These are phyloP conservation scores for Agrocybe praecox DNA, from an alignment of 768 basidiomycete species.

Conservation along the genomic window DNA sequence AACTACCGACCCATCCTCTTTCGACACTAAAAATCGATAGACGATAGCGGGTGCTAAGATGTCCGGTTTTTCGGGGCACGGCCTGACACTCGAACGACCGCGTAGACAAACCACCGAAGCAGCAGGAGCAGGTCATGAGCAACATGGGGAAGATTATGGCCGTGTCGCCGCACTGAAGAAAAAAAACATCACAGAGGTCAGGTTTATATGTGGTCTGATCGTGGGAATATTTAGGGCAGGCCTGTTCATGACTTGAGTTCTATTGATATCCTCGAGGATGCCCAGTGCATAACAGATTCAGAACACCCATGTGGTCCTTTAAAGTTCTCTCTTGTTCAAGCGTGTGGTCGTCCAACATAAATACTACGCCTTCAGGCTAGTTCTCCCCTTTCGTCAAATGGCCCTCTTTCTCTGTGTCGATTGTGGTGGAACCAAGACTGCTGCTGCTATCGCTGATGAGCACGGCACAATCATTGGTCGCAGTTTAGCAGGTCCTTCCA, in stretches of 20 bases:
- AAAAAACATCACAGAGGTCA: conserved; percentile 13
- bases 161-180: conserved; percentile 81
- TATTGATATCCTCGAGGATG: neutral
- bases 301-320: conserved; percentile 8
- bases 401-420: conserved; percentile 80
- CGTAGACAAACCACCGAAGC: conserved; percentile 43
- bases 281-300: neutral
- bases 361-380: conserved; percentile 1
- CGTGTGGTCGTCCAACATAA: conserved; percentile 12
- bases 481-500: conserved; percentile 77
- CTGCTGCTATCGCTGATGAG: conserved; percentile 64
- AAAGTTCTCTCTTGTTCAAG: conserved; percentile 7
- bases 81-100: conserved; percentile 90
- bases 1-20: conserved; percentile 83
- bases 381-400: conserved; percentile 30
- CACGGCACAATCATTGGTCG: conserved; percentile 66
- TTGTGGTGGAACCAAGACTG: conserved; percentile 90
- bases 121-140: conserved; percentile 70
- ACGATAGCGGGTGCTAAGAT: conserved; percentile 81
- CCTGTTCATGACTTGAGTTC: neutral
- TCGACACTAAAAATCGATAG: conserved; percentile 35
- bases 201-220: conserved; percentile 17
- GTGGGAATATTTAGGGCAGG: conserved; percentile 46
- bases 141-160: conserved; percentile 83
- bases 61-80: conserved; percentile 77